phyloP scores from a whole-genome alignment of 306 rosid species.

The Cicer chorassanicum region DNA sequence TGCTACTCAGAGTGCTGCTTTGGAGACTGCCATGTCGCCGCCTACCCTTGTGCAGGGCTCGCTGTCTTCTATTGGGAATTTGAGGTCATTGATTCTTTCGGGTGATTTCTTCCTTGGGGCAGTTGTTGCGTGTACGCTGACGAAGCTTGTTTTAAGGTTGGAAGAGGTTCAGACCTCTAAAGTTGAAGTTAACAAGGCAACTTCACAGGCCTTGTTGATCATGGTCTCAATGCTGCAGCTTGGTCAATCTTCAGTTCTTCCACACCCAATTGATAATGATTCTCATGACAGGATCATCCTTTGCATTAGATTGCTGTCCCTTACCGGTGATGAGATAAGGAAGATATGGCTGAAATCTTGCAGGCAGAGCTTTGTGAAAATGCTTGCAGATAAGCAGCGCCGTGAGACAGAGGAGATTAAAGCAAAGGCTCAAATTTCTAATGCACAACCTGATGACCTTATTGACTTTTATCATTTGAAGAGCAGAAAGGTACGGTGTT shows the following conservation, averaged over 20 bases:
- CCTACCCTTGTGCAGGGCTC: slow-evolving; percentile 88
- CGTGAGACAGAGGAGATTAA: slow-evolving; percentile 84
- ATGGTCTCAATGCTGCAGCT: slow-evolving; percentile 90
- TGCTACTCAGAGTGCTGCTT: slow-evolving; percentile 97
- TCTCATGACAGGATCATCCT: slow-evolving; percentile 86
- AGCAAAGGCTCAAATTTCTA: slow-evolving; percentile 83
- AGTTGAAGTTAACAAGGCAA: slow-evolving; percentile 78
- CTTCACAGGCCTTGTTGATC: slow-evolving; percentile 71
- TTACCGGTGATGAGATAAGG: slow-evolving; percentile 75
- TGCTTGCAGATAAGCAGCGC: slow-evolving; percentile 93
- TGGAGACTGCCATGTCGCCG: slow-evolving; percentile 89
- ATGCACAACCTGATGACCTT: slow-evolving; percentile 98
- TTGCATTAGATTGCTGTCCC: slow-evolving; percentile 79
- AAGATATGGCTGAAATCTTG: slow-evolving; percentile 90
- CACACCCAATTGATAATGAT: slow-evolving; percentile 92
- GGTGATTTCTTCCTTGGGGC: slow-evolving; percentile 98
- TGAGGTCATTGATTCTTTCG: slow-evolving; percentile 88
- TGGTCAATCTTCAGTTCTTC: slow-evolving; percentile 82
- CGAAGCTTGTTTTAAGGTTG: slow-evolving; percentile 86
- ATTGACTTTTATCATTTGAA: slow-evolving; percentile 97
- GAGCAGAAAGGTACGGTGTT: slow-evolving; percentile 84
- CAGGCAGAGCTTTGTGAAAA: slow-evolving; percentile 90
- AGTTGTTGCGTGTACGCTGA: slow-evolving; percentile 81
- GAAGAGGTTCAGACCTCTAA: slow-evolving; percentile 93
- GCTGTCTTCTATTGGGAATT: slow-evolving; percentile 72